A percentile compares a stretch with the other conserved stretches of the same genome.
Conservation (phyloP, 768 basidiomycete species). For the Leccinum pellstonianum region DNA sequence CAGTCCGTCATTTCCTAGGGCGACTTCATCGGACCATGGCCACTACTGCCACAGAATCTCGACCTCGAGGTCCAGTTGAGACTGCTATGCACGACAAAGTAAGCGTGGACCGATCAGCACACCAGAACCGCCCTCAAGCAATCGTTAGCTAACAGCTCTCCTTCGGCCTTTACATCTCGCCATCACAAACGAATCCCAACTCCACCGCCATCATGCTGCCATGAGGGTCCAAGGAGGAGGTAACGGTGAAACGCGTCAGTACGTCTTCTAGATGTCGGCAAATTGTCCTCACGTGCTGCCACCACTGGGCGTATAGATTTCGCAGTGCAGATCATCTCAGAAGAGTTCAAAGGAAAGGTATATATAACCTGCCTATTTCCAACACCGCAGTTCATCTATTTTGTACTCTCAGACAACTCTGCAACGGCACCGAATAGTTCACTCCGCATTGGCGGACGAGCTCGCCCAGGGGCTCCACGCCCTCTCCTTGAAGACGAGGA, state of each 20-base stretch:
- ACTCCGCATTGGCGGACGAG: conserved; percentile 70
- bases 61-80: conserved; percentile 51
- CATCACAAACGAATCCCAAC: conserved; percentile 80
- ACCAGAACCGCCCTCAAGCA: conserved; percentile 23
- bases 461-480: conserved; percentile 72
- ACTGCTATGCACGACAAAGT: conserved; percentile 62
- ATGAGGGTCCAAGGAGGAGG: conserved; percentile 71
- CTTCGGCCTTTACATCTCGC: conserved; percentile 62
- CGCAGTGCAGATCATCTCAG: conserved; percentile 69
- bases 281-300: conserved; percentile 26
- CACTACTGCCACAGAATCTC: conserved; percentile 24
- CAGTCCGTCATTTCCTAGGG: conserved; percentile 18
- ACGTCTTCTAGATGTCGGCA: conserved; percentile 14
- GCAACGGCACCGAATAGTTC: conserved; percentile 80
- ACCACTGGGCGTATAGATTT: conserved; percentile 55
- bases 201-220: conserved; percentile 80
- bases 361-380: conserved; percentile 13
- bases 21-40: conserved; percentile 30
- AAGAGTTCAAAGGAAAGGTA: conserved; percentile 74
- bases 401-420: conserved; percentile 53
- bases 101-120: conserved; percentile 23
- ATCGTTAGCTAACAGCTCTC: conserved; percentile 54
- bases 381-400: conserved; percentile 14
- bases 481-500: conserved; percentile 72
- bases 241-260: conserved; percentile 81